A percentile compares a stretch with the other conserved stretches of the same genome.
These are phyloP conservation scores for Botrytis tulipae DNA, from an alignment of 2,329 filamentous ascomycete genomes.

Conservation along the genomic window DNA sequence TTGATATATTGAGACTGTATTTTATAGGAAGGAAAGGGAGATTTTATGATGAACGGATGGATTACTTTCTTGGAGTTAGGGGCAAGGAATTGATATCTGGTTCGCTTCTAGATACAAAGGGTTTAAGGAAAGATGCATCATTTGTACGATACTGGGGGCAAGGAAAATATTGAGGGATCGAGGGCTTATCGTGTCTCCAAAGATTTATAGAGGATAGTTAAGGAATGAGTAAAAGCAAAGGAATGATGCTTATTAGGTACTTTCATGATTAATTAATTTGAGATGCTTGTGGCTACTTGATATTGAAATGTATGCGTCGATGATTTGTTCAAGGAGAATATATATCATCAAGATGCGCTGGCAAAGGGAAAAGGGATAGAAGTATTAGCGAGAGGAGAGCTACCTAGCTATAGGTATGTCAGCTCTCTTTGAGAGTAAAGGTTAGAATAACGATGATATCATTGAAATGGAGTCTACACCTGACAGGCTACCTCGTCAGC, in stretches of 20 bases:
- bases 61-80: neutral
- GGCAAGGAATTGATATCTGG: conserved; percentile 1
- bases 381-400: neutral
- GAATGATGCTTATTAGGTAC: neutral
- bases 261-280: neutral
- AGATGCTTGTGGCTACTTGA: neutral
- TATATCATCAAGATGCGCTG: neutral
- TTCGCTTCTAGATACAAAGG: neutral
- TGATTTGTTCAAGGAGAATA: neutral
- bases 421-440: neutral
- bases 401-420: neutral
- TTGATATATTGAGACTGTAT: conserved; percentile 6
- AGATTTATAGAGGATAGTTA: neutral
- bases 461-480: neutral
- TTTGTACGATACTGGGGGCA: neutral
- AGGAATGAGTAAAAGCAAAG: neutral
- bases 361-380: neutral
- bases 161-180: neutral
- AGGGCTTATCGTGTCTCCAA: neutral
- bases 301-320: neutral
- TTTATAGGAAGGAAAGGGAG: neutral
- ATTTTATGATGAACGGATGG: conserved; percentile 4
- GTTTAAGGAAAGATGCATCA: neutral
- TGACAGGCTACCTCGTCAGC: neutral
- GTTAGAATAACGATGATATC: neutral